phyloP scores from a whole-genome alignment of 495 filamentous ascomycete genomes.

The Filosporella fistucella region DNA sequence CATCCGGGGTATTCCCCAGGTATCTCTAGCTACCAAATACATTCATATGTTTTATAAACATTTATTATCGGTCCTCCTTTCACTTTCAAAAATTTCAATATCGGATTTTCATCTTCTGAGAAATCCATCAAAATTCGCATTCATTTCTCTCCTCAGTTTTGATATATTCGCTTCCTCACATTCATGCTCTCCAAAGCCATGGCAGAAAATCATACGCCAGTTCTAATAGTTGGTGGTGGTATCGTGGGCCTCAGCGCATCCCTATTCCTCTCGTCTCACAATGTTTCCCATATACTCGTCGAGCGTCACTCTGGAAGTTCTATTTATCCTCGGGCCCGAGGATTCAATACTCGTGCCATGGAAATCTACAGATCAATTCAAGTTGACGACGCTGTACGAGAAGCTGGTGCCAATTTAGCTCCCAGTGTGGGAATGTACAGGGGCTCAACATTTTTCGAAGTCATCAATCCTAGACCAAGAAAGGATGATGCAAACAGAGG shows the following conservation, averaged over 20 bases:
- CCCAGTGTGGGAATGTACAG: slow-evolving; percentile 27
- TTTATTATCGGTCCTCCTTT: no score
- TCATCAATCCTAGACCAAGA: slow-evolving; percentile 25
- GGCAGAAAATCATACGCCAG: slow-evolving; percentile 2
- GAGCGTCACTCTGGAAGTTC: slow-evolving; percentile 37
- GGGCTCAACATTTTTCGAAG: slow-evolving; percentile 26
- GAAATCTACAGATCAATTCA: slow-evolving; percentile 47
- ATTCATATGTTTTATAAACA: no score
- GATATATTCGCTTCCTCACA: no score
- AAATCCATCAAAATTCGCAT: no score
- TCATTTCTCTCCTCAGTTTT: no score
- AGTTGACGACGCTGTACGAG: slow-evolving; percentile 26
- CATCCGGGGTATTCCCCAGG: no score
- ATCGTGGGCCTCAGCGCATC: slow-evolving; percentile 47
- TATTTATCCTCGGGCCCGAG: slow-evolving; percentile 45
- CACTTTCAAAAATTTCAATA: no score
- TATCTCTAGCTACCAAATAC: no score
- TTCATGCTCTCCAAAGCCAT: no score
- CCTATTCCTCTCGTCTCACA: slow-evolving; percentile 21
- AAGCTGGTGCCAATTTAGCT: slow-evolving; percentile 24
- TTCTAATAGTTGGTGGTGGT: slow-evolving; percentile 49
- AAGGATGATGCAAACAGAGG: slow-evolving; percentile 1
- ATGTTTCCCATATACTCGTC: slow-evolving; percentile 40
- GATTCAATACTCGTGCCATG: slow-evolving; percentile 26
- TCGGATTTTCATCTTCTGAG: no score